phyloP scores from a whole-genome alignment of 306 rosid genomes.

The Casuarina equisetifolia region DNA sequence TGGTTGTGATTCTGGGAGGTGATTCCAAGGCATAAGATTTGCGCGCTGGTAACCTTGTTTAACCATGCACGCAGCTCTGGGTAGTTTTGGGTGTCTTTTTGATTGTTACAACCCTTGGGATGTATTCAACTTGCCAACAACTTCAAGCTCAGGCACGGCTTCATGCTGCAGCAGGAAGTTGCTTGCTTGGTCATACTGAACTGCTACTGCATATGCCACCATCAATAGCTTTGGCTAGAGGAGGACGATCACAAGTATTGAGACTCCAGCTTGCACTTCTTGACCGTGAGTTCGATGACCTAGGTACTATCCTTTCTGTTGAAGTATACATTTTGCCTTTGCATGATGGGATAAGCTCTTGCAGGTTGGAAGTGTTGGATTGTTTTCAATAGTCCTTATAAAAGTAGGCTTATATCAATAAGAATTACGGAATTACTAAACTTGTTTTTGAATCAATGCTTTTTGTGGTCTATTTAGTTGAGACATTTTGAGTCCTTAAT shows the following conservation, averaged over 20 bases:
- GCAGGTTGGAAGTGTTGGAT: background rate
- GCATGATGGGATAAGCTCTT: background rate
- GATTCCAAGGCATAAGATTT: background rate
- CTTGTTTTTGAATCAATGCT: too few relatives aligned
- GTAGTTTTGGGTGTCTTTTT: slow-evolving; percentile 93
- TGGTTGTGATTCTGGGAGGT: slow-evolving; percentile 6
- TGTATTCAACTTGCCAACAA: slow-evolving; percentile 96
- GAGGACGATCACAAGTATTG: slow-evolving; percentile 93
- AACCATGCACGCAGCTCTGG: slow-evolving; percentile 61
- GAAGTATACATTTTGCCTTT: background rate
- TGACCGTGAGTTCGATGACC: slow-evolving; percentile 94
- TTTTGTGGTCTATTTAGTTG: too few relatives aligned
- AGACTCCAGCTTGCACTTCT: slow-evolving; percentile 98
- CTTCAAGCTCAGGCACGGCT: slow-evolving; percentile 96
- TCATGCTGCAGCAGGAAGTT: slow-evolving; percentile 79
- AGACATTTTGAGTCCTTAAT: too few relatives aligned
- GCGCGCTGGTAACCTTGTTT: slow-evolving; percentile 4
- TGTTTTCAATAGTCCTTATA: too few relatives aligned
- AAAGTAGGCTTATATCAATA: too few relatives aligned
- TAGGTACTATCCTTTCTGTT: slow-evolving; percentile 48
- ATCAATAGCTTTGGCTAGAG: slow-evolving; percentile 74
- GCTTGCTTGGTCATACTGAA: slow-evolving; percentile 87
- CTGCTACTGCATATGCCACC: slow-evolving; percentile 84
- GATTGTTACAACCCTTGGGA: slow-evolving; percentile 91
- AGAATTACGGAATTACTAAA: too few relatives aligned